Evolutionary conservation across 495 filamentous ascomycete species (phyloP), one percentile per base, ranked within the genome.

Genomic region (Xylaria venustula): DNA sequence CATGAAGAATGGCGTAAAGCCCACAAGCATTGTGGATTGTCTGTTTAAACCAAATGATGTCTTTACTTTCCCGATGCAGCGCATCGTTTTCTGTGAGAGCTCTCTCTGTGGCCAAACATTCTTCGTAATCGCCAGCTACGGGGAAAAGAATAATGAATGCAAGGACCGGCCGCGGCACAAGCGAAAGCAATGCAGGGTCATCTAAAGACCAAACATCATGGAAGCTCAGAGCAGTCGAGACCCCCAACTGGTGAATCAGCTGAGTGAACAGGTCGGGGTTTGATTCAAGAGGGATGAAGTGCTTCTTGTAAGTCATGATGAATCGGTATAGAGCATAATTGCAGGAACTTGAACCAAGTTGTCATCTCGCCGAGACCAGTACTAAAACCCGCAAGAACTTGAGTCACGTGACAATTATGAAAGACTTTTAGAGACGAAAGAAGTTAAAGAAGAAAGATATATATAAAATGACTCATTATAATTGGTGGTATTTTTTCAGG

Each of bases 11-110:
- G 0, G 84, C 90, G 68, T 92, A 90, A 42, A 90, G 76, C 1
- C 90, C 90, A 71, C 90, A 93, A 4, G 88, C 85, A 71, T 92
- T 87, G 37, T 85, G 77, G 65, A 94, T 93, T 0, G 90, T 93
- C 64, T 94, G 89, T 64, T 88, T 88, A 72, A 90, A 93, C 89
- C 88, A 93, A 36, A 90, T 79, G 0, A 76, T 66, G 9, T 66
- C 63, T 46, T 80, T 73, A 11, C 65, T 67, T 3, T 30, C 65
- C 54, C 51, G 77, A 17, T 67, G 71, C 9, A 67, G 65, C 14
- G 64, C 48, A 55, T 81, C 77, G 30, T 78, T 75, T 28, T 44
- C 14, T 44, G 61, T 69, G 1, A 68, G 41, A 15, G 68, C 68
- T 64, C 89, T 84, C 70, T 86, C 83, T 44, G 71, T 60, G 45